Conservation (phyloP, 352 stramenopile genomes). For the Phytophthora uliginosa region DNA sequence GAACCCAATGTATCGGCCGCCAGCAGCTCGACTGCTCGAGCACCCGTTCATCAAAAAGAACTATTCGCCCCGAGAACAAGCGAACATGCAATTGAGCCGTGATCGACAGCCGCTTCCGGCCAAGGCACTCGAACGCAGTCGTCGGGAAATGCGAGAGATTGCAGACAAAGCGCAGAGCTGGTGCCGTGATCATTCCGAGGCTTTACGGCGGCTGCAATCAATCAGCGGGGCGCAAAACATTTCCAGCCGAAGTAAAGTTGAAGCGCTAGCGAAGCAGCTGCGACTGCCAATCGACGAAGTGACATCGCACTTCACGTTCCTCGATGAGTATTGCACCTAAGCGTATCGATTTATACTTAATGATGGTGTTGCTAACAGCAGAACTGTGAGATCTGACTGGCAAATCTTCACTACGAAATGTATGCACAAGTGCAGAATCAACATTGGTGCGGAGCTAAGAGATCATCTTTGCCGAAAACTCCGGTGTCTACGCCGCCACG, state of each 20-base stretch:
- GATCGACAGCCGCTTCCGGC: conserved; percentile 27
- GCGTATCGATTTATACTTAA: not conserved
- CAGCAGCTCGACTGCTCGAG: conserved; percentile 60
- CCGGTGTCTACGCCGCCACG: too few species aligned
- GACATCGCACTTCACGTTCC: conserved; percentile 61
- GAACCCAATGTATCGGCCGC: conserved; percentile 71
- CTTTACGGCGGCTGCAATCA: conserved; percentile 37
- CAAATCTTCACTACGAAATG: too few species aligned
- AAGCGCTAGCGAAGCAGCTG: conserved; percentile 57
- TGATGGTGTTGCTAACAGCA: too few species aligned
- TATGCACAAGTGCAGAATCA: too few species aligned
- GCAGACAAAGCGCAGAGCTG: conserved; percentile 62
- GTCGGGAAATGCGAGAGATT: conserved; percentile 60
- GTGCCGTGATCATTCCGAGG: conserved; percentile 59
- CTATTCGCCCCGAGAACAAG: conserved; percentile 47
- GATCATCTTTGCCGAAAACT: too few species aligned
- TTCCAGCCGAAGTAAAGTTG: conserved; percentile 46
- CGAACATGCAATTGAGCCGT: conserved; percentile 26
- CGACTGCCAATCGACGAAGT: conserved; percentile 66
- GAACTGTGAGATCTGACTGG: not conserved
- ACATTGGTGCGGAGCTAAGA: too few species aligned
- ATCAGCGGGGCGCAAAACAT: conserved; percentile 4
- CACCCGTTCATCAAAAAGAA: conserved; percentile 82
- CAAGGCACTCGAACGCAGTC: conserved; percentile 34
- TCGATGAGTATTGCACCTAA: conserved; percentile 47